These are phyloP conservation scores for Candida argentea DNA, from an alignment of 805 yeast species.

Conservation along the genomic window DNA sequence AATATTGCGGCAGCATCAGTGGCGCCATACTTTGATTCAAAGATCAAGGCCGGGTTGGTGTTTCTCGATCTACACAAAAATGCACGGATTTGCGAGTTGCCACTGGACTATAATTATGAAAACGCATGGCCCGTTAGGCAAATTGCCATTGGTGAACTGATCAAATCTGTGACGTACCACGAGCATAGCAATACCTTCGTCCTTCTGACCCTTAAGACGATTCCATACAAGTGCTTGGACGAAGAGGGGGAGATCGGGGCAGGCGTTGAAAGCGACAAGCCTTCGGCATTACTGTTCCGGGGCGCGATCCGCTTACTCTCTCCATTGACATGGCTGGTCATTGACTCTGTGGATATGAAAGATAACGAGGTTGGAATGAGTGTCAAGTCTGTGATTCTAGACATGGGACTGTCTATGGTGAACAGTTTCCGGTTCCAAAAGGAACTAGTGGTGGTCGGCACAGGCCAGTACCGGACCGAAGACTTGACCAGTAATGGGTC, in stretches of 20 bases:
- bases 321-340: conserved; percentile 65
- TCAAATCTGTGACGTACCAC: conserved; percentile 62
- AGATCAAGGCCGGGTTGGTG: conserved; percentile 44
- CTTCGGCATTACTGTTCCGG: conserved; percentile 46
- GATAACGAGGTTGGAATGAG: conserved; percentile 59
- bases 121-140: conserved; percentile 51
- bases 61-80: conserved; percentile 61
- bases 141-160: conserved; percentile 45
- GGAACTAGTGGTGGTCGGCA: conserved; percentile 71
- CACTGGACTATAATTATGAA: conserved; percentile 41
- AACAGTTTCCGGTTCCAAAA: conserved; percentile 39
- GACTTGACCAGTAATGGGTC: conserved; percentile 74
- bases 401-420: conserved; percentile 29
- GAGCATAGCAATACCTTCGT: conserved; percentile 52
- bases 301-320: conserved; percentile 59
- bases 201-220: conserved; percentile 47
- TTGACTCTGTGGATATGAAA: conserved; percentile 57
- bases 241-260: conserved; percentile 61
- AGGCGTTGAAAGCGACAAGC: conserved; percentile 42
- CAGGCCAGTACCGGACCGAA: conserved; percentile 66
- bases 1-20: conserved; percentile 57
- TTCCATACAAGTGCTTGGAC: conserved; percentile 56
- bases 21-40: conserved; percentile 38
- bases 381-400: conserved; percentile 43
- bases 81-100: conserved; percentile 51